Percentiles rank a stretch among this genome's conserved stretches.
Conservation (phyloP, 768 basidiomycete species). For the Mycena amicta region DNA sequence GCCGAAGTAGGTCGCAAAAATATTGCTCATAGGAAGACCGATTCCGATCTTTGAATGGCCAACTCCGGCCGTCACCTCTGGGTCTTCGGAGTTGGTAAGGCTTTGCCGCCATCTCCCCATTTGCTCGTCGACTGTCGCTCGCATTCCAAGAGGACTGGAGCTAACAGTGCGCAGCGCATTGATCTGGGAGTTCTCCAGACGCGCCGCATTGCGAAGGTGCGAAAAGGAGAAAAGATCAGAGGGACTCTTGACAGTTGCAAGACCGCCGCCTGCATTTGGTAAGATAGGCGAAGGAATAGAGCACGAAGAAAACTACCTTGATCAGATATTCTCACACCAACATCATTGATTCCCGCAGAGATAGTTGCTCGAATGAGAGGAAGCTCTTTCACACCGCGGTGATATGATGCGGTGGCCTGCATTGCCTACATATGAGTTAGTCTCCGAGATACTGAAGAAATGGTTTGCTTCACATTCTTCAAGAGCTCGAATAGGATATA, state of each 20-base stretch:
- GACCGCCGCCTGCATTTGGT: constrained; percentile 64
- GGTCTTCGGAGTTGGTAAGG: constrained; percentile 31
- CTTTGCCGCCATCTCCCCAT: constrained; percentile 50
- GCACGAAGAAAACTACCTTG: constrained; percentile 54
- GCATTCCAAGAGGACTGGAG: constrained; percentile 61
- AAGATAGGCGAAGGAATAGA: constrained; percentile 14
- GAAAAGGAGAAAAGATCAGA: constrained; percentile 90
- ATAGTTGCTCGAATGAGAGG: constrained; percentile 79
- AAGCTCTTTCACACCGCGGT: constrained; percentile 42
- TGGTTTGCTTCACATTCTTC: constrained; percentile 71
- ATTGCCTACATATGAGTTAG: constrained; percentile 54
- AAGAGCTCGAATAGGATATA: constrained; percentile 89
- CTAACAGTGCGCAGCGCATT: constrained; percentile 69
- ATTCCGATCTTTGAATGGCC: constrained; percentile 75
- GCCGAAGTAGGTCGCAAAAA: constrained; percentile 87
- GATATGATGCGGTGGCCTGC: constrained; percentile 62
- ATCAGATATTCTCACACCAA: constrained; percentile 88
- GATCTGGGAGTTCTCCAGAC: constrained; percentile 67
- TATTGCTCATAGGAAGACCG: constrained; percentile 87
- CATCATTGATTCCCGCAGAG: constrained; percentile 69
- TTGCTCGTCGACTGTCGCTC: constrained; percentile 82
- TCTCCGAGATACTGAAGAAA: neutral
- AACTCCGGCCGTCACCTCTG: constrained; percentile 47
- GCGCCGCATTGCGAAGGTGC: constrained; percentile 73
- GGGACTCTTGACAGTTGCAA: constrained; percentile 58